These are phyloP conservation scores for Leccinum ochraceum DNA, from an alignment of 768 basidiomycete genomes.

Conservation along the genomic window DNA sequence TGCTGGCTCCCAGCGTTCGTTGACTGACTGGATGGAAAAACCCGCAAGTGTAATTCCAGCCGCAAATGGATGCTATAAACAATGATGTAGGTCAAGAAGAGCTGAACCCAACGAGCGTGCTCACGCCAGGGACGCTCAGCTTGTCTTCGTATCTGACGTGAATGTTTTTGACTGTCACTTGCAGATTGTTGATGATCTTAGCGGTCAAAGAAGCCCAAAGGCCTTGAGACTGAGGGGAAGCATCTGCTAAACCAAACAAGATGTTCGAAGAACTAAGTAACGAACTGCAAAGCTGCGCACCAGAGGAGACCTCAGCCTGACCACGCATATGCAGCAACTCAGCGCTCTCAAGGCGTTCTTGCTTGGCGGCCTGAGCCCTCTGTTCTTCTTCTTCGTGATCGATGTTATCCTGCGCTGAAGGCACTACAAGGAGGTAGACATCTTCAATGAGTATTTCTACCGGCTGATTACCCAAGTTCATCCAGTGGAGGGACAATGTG, in stretches of 20 bases:
- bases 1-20: conserved; percentile 83
- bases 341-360: conserved; percentile 85
- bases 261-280: background rate
- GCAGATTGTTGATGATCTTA: conserved; percentile 94
- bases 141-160: conserved; percentile 97
- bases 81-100: conserved; percentile 1
- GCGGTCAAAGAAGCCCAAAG: conserved; percentile 79
- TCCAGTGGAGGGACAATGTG: conserved; percentile 85
- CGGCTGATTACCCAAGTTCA: conserved; percentile 85
- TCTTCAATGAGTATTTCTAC: conserved; percentile 92
- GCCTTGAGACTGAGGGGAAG: conserved; percentile 77
- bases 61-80: conserved; percentile 85
- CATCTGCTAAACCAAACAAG: conserved; percentile 34
- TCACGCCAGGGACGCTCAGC: conserved; percentile 87
- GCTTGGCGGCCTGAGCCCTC: conserved; percentile 81
- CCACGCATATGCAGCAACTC: conserved; percentile 75
- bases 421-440: conserved; percentile 90
- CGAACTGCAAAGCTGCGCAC: conserved; percentile 33
- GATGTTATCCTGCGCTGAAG: conserved; percentile 64
- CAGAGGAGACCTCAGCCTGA: conserved; percentile 50
- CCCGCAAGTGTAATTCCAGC: conserved; percentile 85
- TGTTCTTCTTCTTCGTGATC: conserved; percentile 85
- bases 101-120: conserved; percentile 28
- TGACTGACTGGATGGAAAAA: conserved; percentile 87
- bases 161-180: conserved; percentile 93